Evolutionary conservation across 2,329 filamentous ascomycete species (phyloP).

Genomic region (Aspergillus clavatus): DNA sequence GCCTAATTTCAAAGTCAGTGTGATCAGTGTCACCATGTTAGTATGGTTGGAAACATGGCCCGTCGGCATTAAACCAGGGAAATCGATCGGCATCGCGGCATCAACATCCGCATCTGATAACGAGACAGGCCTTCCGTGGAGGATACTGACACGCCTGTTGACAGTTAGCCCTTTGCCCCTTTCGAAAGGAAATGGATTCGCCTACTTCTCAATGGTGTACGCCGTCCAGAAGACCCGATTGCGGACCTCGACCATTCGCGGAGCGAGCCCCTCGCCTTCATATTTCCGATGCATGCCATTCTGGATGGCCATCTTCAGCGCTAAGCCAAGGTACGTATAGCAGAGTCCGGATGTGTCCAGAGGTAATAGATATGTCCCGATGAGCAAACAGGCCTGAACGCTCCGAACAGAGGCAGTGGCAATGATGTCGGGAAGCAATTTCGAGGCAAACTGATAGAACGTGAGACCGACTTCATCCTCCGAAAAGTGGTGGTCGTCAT

Average conservation of each 20-base stretch:
- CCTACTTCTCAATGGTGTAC: slow-evolving; percentile 53
- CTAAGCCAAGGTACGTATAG: slow-evolving; percentile 54
- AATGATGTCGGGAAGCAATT: slow-evolving; percentile 54
- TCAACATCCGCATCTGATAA: slow-evolving; percentile 52
- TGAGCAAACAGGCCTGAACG: slow-evolving; percentile 54
- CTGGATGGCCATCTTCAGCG: slow-evolving; percentile 54
- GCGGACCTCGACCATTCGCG: slow-evolving; percentile 48
- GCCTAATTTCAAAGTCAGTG: slow-evolving; percentile 39
- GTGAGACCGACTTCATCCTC: slow-evolving; percentile 53
- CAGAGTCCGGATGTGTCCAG: slow-evolving; percentile 54
- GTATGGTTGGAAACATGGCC: slow-evolving; percentile 42
- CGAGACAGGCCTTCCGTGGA: slow-evolving; percentile 54
- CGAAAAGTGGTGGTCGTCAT: slow-evolving; percentile 37
- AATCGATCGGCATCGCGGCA: slow-evolving; percentile 48
- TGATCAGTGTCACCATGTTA: slow-evolving; percentile 47
- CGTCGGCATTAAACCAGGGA: slow-evolving; percentile 41
- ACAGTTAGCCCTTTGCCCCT: no score
- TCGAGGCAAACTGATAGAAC: slow-evolving; percentile 54
- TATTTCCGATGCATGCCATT: slow-evolving; percentile 57
- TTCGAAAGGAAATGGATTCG: not conserved
- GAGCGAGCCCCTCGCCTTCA: slow-evolving; percentile 45
- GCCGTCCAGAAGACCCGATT: slow-evolving; percentile 56
- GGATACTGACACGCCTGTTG: slow-evolving; percentile 50
- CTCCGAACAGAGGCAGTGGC: slow-evolving; percentile 54
- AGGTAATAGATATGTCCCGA: slow-evolving; percentile 53